These are phyloP conservation scores for Pseudogymnoascus sp. DNA, from an alignment of 2,329 filamentous ascomycete species.

Conservation along the genomic window DNA sequence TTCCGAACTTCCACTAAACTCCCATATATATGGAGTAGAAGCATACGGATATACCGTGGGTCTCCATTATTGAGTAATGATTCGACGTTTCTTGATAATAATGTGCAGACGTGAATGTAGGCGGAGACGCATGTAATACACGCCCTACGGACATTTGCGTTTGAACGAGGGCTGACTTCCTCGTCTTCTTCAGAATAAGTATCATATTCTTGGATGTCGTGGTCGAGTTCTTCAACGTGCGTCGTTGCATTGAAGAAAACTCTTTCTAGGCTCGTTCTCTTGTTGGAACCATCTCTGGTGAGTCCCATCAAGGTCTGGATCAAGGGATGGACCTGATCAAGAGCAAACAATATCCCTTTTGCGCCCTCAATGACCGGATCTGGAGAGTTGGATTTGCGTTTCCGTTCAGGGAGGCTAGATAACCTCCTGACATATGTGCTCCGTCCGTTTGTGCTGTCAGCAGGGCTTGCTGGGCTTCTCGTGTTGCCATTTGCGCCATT, in stretches of 20 bases:
- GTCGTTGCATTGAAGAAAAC: slow-evolving; percentile 62
- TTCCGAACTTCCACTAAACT: slow-evolving; percentile 58
- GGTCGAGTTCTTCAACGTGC: slow-evolving; percentile 58
- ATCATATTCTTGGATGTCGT: slow-evolving; percentile 57
- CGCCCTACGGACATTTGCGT: slow-evolving; percentile 56
- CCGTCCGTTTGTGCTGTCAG: slow-evolving; percentile 38
- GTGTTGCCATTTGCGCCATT: slow-evolving; percentile 21
- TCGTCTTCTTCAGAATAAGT: slow-evolving; percentile 42
- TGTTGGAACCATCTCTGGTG: slow-evolving; percentile 51
- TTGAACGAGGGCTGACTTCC: slow-evolving; percentile 42
- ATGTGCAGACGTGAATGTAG: slow-evolving; percentile 57
- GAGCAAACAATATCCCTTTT: slow-evolving; percentile 58
- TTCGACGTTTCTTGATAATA: slow-evolving; percentile 54
- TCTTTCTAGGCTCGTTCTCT: slow-evolving; percentile 56
- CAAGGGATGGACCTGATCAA: slow-evolving; percentile 61
- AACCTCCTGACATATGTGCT: slow-evolving; percentile 55
- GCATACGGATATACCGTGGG: slow-evolving; percentile 57
- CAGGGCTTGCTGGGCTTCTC: slow-evolving; percentile 50
- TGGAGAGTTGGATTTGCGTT: slow-evolving; percentile 52
- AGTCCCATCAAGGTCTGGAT: slow-evolving; percentile 59
- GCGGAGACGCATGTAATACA: slow-evolving; percentile 56
- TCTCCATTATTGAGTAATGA: slow-evolving; percentile 58
- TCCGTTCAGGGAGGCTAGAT: slow-evolving; percentile 55
- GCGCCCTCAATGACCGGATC: slow-evolving; percentile 58
- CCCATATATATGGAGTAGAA: slow-evolving; percentile 57